Percentiles rank a stretch among this genome's conserved stretches.
Evolutionary conservation across 768 basidiomycete species (phyloP).

Genomic region (Suillus hirtellus): DNA sequence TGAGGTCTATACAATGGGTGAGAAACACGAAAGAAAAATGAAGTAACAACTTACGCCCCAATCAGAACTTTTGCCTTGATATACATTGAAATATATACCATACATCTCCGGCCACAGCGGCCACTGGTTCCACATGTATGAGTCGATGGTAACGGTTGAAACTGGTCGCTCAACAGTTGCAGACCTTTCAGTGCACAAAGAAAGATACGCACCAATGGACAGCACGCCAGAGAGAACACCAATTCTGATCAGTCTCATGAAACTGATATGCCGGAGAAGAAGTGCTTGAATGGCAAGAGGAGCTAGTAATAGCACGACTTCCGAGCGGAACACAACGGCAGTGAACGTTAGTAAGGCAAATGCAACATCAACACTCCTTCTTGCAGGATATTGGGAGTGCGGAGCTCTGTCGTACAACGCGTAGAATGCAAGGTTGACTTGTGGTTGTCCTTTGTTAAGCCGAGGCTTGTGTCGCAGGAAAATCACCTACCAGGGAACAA

Average conservation of each 20-base stretch:
- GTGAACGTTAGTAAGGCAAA: constrained; percentile 66
- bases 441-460: constrained; percentile 8
- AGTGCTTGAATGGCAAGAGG: constrained; percentile 61
- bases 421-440: constrained; percentile 63
- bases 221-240: constrained; percentile 49
- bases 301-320: constrained; percentile 67
- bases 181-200: neutral
- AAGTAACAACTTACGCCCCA: constrained; percentile 77
- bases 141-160: constrained; percentile 68
- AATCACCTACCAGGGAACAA: constrained; percentile 65
- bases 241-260: constrained; percentile 45
- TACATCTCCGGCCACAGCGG: constrained; percentile 87
- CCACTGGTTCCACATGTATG: constrained; percentile 77
- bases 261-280: constrained; percentile 39
- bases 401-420: constrained; percentile 43
- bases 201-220: constrained; percentile 50
- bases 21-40: constrained; percentile 8
- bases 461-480: neutral
- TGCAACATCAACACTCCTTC: constrained; percentile 37
- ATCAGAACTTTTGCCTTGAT: constrained; percentile 80
- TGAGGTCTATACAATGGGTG: constrained; percentile 51
- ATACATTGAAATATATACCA: constrained; percentile 81
- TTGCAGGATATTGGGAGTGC: constrained; percentile 40
- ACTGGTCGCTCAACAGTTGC: constrained; percentile 37
- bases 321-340: constrained; percentile 75